Base-by-base conservation (phyloP, 1,284 basidiomycete genomes). In the Neolentinus lepideus region DNA sequence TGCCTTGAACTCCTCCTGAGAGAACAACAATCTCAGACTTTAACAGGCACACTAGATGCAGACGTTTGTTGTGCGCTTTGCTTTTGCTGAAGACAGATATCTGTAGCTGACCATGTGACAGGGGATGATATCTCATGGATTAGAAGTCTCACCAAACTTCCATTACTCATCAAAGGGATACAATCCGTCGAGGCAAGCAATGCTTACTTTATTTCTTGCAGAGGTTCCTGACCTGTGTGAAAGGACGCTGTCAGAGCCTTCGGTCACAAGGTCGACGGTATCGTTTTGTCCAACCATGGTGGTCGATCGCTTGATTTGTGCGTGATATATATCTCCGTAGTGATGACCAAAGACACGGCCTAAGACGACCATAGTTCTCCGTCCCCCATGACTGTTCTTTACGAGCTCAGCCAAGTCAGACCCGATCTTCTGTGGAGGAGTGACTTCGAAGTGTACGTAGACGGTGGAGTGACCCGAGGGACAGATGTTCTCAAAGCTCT, bases 401-500 rank as follows among this genome's bases (percentile, higher is more conserved):
- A 75, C 45, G 75, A 76, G 64, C 71, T 81, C 57, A 68, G 73
- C 16, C 64, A 74, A 46, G 61, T 68, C 45, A 66, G 72, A 46
- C 77, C 77, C 0, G 71, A 74, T 52, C 51, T 66, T n/a, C 47
- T 66, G 25, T 72, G 60, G 31, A 80, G 79, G 55, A 85, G 87
- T 16, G 38, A 43, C 16, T 43, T 43, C 64, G 78, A 84, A 58
- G 75, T 90, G 57, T 85, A 85, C 62, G 75, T 89, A 51, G 86
- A 89, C 62, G 87, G 87, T 10, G 86, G 87, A 54, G 81, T 89
- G 2, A 76, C 85, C 26, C 72, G 85, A 51, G 83, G 83, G 0
- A 84, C 81, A 9, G 88, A 90, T 62, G 81, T 88, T 1, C 71
- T 90, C 59, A 90, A 91, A 64, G 85, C 85, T 2, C 71, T 89